Base-by-base conservation (phyloP, 306 rosid species). In the Rosa persica region DNA sequence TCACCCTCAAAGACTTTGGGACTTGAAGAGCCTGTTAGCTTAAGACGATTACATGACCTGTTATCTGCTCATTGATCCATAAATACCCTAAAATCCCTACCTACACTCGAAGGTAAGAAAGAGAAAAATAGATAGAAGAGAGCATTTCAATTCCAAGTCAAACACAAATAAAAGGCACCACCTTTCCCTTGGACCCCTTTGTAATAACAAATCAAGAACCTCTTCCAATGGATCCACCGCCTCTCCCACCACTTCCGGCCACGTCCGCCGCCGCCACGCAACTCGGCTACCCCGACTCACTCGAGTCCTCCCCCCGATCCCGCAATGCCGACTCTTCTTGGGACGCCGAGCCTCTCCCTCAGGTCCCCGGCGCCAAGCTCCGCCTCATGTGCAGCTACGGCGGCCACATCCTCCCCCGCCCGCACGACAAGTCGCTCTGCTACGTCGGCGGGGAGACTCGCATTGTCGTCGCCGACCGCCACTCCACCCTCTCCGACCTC, bases 381-480 rank as follows among this genome's bases (percentile, higher is more conserved):
- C 98, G 97, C 19, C 86, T 96, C 5, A 96, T 96, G 99, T 93
- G 99, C 81, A 93, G 99, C 87, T 96, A 89, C 38, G 99, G 99
- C 8, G 99, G 99, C 67, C 99, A 91, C 77, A 93, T 96, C 82
- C 88, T 96, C 83, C 98, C 99, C 0, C 99, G 98, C 2, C 99
- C 99, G 0, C 98, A 91, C 4, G 97, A 96, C 79, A 96, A 91
- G 76, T 81, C 97, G 4, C 97, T 96, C 64, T 88, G 94, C 83
- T 96, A 93, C 38, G 87, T 93, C n/a, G 97, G 98, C 30, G 98
- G 99, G 0, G 98, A 96, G 46, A 96, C 99, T 0, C 90, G 97
- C 27, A 96, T 96, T 8, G 87, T 96, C 16, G 94, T 91, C 15
- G 88, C 85, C 23, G 97, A 96, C 12, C 92, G 98, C 1, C 80